Evolutionary conservation across 202 grass and related monocot species (phyloP).

Genomic region (Panicum virgatum): DNA sequence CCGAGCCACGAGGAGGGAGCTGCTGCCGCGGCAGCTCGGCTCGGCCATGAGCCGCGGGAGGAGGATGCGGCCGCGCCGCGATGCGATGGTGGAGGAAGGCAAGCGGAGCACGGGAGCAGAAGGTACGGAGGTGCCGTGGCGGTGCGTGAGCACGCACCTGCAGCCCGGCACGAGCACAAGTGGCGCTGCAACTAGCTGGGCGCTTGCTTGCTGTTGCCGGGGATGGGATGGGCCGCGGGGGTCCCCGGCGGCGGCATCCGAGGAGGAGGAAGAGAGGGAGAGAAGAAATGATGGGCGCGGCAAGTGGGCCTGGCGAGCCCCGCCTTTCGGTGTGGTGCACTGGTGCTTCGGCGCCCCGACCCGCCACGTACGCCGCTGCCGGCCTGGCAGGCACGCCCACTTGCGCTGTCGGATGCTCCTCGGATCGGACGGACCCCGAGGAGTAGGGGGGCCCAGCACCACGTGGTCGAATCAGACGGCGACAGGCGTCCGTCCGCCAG

Average conservation of each 20-base stretch:
- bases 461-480: slow-evolving; percentile 2
- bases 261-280: background rate
- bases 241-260: background rate
- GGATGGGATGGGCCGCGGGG: background rate
- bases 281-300: background rate
- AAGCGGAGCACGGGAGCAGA: background rate
- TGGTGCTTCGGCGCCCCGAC: background rate
- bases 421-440: background rate
- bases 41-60: background rate
- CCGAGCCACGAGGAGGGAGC: background rate
- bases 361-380: slow-evolving; percentile 7
- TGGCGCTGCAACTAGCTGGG: background rate
- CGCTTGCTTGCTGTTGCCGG: background rate
- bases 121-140: background rate
- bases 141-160: too few species aligned
- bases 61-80: too few species aligned
- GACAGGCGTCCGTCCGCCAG: background rate
- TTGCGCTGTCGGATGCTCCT: background rate
- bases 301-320: background rate
- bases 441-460: background rate
- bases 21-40: background rate
- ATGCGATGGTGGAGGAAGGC: background rate
- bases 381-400: background rate
- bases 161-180: background rate
- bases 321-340: slow-evolving; percentile 4